Base-by-base conservation (phyloP, 73 alveolate species). In the Stentor coeruleus region DNA sequence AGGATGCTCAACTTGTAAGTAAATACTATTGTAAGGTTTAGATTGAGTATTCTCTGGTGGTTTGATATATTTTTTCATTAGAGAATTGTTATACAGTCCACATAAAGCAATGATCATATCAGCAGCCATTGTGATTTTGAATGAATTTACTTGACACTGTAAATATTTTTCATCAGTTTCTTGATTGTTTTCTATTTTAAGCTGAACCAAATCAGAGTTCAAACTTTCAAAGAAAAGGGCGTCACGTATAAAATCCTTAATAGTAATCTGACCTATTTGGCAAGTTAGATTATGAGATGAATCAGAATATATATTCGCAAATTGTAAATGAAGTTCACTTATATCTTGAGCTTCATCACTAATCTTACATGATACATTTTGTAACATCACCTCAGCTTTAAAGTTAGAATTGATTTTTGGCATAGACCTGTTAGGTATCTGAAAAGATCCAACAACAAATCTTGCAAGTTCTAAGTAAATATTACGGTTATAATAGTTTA, bases 161-260 rank as follows among this genome's bases (percentile, higher is more conserved):
- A 66, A 31, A 0, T 20, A 14, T 66, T 40, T 66, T 66, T 33
- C 79, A 11, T 66, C 39, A 26, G n/a, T 31, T 33, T 33, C 79
- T 33, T 20, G 1, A n/a, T n/a, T n/a, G n/a, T n/a, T n/a, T 33
- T 20, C n/a, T 14, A 66, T 20, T 33, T 66, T 31, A 20, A 66
- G 79, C 79, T 66, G 40, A 14, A 66, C n/a, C 15, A 66, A 33
- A 26, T 33, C 39, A 14, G n/a, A 20, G 37, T 66, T 33, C 37
- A 20, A 20, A 66, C 49, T 66, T 66, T 66, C 79, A 66, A 66
- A 66, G 39, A 66, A 66, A 20, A 66, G 33, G 79, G 49, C 11
- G 33, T 20, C 11, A 26, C 33, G n/a, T 26, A 66, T 20, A 33
- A 20, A 66, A 31, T 66, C 79, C 37, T 66, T 66, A 28, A 66